Base-by-base conservation (phyloP, 345 rosid species). In the Isatis tinctoria region DNA sequence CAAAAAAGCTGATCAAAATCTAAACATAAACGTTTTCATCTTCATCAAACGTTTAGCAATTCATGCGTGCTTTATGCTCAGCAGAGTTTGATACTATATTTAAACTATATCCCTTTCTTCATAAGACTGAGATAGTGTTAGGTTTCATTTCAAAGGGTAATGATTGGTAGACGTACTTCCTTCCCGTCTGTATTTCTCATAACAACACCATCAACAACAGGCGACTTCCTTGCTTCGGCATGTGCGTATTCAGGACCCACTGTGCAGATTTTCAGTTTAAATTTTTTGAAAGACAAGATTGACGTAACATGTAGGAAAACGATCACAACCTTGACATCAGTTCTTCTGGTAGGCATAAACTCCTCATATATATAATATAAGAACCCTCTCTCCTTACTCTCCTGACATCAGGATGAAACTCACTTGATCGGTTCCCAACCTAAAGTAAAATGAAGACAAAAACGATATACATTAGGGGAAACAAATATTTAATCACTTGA, bases 241-340 rank as follows among this genome's bases (percentile, higher is more conserved):
- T 96, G 99, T 33, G 99, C 99, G 79, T 96, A 96, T 80, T 96
- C 99, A 82, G 99, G 88, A 68, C 98, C 98, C 82, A 96, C 99
- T 8, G 98, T 96, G 71, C 48, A 74, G 30, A 65, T 37, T 61
- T 36, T 67, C 61, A 72, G 67, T 48, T 61, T 70, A 62, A 3
- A 59, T 47, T 48, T 74, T n/a, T 10, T 65, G 53, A 83, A 64
- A 72, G 22, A 40, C 26, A 61, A 64, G 58, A 8, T 51, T 16
- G 49, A 16, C 37, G 39, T 35, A 44, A 45, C 28, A 20, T 56
- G 51, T 56, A 4, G 66, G 63, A 0, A 63, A 68, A 60, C 10
- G 16, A 41, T 37, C 73, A 40, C 39, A 44, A 95, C 99, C 98
- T 96, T 96, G 72, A 96, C 99, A 87, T 96, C 99, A 48, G 99